Evolutionary conservation across 2,329 filamentous ascomycete genomes (phyloP).

Genomic region (Ascochyta rabiei): DNA sequence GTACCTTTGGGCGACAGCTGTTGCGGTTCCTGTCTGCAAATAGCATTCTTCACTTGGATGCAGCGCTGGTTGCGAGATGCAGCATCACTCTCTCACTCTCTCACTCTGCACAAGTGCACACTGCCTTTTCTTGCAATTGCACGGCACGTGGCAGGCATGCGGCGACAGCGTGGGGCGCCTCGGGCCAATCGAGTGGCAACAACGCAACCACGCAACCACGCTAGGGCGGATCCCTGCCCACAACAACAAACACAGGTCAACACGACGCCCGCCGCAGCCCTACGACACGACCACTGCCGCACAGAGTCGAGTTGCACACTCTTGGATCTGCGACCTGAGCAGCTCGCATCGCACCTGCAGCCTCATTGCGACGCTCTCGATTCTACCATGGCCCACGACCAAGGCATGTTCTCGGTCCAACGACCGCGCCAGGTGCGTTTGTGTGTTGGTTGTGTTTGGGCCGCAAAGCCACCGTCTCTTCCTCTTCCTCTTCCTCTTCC

Average conservation of each 20-base stretch:
- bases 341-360: not conserved
- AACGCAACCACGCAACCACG: conserved; percentile 24
- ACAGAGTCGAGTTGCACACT: conserved; percentile 1
- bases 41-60: conserved; percentile 7
- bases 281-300: conserved; percentile 4
- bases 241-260: conserved; percentile 42
- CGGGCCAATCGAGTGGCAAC: conserved; percentile 11
- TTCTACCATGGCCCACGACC: conserved; percentile 43
- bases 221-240: conserved; percentile 25
- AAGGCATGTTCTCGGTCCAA: conserved; percentile 86
- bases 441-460: conserved; percentile 53
- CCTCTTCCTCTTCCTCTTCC: not conserved
- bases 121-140: not conserved
- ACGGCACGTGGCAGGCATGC: conserved; percentile 1
- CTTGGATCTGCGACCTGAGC: not conserved
- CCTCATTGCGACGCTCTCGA: not conserved
- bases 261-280: conserved; percentile 23
- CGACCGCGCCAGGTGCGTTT: conserved; percentile 82
- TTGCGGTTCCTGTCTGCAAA: conserved; percentile 19
- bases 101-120: too few relatives aligned
- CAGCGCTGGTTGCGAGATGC: not conserved
- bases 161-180: not conserved
- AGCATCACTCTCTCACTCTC: not conserved
- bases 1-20: conserved; percentile 20
- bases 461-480: conserved; percentile 15